Conservation (phyloP, 495 filamentous ascomycete genomes). For the Aspergillus indologenus region DNA sequence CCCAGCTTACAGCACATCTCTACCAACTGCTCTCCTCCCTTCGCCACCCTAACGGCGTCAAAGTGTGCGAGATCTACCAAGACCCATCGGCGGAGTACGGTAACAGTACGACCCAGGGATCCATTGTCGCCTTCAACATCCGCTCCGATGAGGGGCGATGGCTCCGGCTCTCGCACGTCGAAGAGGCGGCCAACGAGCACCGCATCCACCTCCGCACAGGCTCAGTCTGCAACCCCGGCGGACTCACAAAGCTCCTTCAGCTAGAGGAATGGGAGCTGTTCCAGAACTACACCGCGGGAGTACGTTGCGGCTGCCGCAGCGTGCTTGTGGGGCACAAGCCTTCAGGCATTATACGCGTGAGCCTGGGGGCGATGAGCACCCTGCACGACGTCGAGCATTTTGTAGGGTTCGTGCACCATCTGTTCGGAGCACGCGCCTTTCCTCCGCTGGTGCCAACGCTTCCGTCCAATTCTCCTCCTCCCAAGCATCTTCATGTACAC, state of each 20-base stretch:
- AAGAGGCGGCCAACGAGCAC: slow-evolving; percentile 57
- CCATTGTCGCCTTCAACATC: slow-evolving; percentile 71
- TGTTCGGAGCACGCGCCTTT: neutral
- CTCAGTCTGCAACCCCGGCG: slow-evolving; percentile 60
- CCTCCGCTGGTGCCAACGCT: neutral
- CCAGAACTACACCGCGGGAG: slow-evolving; percentile 58
- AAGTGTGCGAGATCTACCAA: slow-evolving; percentile 60
- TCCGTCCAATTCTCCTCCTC: neutral
- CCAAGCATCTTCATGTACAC: neutral
- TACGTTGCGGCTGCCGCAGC: slow-evolving; percentile 57
- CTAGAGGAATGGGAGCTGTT: slow-evolving; percentile 56
- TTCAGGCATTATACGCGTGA: slow-evolving; percentile 63
- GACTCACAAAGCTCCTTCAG: slow-evolving; percentile 46
- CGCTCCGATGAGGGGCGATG: slow-evolving; percentile 50
- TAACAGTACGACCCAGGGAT: slow-evolving; percentile 60
- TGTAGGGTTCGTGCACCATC: slow-evolving; percentile 34
- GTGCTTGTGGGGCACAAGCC: slow-evolving; percentile 53
- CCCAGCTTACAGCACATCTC: slow-evolving; percentile 50
- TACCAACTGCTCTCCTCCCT: slow-evolving; percentile 51
- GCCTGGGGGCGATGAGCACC: slow-evolving; percentile 71
- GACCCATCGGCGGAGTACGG: slow-evolving; percentile 48
- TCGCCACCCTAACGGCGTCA: slow-evolving; percentile 56
- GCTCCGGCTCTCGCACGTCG: slow-evolving; percentile 58
- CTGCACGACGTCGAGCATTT: slow-evolving; percentile 57
- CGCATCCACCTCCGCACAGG: slow-evolving; percentile 70